Conservation (phyloP, 371 early-diverging fungal species). For the Apophysomyces sp. region DNA sequence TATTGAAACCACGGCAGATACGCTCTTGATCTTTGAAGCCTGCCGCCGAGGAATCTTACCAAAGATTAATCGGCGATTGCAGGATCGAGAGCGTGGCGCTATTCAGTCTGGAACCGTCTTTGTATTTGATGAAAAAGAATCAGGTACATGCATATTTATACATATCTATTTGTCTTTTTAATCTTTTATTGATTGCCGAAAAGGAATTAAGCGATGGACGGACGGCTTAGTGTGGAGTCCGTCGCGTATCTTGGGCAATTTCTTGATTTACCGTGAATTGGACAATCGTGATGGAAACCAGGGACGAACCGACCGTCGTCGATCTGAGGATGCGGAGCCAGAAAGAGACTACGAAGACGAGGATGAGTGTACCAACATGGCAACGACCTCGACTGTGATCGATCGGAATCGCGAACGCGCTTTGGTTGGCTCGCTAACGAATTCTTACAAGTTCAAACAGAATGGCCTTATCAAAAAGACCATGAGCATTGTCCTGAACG, state of each 20-base stretch:
- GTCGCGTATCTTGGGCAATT: slow-evolving; percentile 78
- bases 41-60: slow-evolving; percentile 60
- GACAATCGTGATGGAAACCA: slow-evolving; percentile 51
- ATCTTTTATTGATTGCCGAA: slow-evolving; percentile 6
- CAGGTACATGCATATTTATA: slow-evolving; percentile 39
- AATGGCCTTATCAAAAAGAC: slow-evolving; percentile 86
- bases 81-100: slow-evolving; percentile 60
- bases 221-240: slow-evolving; percentile 88
- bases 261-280: slow-evolving; percentile 75
- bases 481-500: slow-evolving; percentile 75
- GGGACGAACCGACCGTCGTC: slow-evolving; percentile 17
- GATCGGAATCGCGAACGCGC: slow-evolving; percentile 59
- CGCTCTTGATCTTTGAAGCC: slow-evolving; percentile 69
- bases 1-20: slow-evolving; percentile 63
- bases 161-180: too few species aligned
- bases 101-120: slow-evolving; percentile 67
- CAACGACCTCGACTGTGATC: slow-evolving; percentile 11
- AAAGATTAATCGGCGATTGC: slow-evolving; percentile 61
- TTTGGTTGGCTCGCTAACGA: slow-evolving; percentile 60
- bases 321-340: background rate
- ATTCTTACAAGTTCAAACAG: slow-evolving; percentile 67
- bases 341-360: slow-evolving; percentile 6
- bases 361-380: background rate
- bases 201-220: slow-evolving; percentile 88
- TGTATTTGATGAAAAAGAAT: slow-evolving; percentile 73